Conservation (phyloP, 495 filamentous ascomycete genomes). For the Parachaetomium inaequale region DNA sequence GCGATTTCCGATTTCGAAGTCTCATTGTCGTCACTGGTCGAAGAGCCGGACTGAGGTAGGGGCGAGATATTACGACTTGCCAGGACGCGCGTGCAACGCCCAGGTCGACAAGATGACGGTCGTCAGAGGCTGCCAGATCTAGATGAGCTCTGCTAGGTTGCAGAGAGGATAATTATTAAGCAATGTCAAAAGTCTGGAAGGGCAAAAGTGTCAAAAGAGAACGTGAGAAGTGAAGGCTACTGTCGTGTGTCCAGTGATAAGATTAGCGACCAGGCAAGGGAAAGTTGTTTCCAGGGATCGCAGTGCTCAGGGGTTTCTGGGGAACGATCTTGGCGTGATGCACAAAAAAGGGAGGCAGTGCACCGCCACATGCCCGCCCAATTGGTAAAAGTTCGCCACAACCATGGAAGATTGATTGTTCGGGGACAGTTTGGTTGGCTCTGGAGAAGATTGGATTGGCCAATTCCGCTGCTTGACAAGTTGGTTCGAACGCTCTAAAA, state of each 20-base stretch:
- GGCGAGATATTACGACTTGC: not conserved
- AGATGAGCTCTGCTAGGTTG: not conserved
- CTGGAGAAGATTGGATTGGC: too few relatives aligned
- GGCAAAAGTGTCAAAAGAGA: not conserved
- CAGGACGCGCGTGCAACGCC: not conserved
- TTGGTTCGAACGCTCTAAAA: too few relatives aligned
- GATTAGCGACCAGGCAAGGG: conserved; percentile 7
- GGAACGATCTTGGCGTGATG: conserved; percentile 22
- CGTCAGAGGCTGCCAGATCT: not conserved
- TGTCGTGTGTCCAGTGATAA: not conserved
- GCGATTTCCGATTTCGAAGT: conserved; percentile 37
- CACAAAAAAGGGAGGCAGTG: conserved; percentile 23
- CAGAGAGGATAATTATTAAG: not conserved
- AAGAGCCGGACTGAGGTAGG: not conserved
- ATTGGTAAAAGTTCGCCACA: not conserved
- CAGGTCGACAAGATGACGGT: not conserved
- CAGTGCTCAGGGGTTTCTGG: conserved; percentile 5
- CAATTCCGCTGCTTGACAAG: too few relatives aligned
- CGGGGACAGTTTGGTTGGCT: too few relatives aligned
- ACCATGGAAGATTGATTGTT: too few relatives aligned
- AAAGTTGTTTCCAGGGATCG: not conserved
- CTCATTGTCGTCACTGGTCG: conserved; percentile 35
- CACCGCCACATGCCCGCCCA: conserved; percentile 21
- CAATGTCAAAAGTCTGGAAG: not conserved
- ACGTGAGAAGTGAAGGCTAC: conserved; percentile 15